A percentile compares a stretch with the other conserved stretches of the same genome.
These are phyloP conservation scores for Salix suchowensis DNA, from an alignment of 345 rosid genomes.

Conservation along the genomic window DNA sequence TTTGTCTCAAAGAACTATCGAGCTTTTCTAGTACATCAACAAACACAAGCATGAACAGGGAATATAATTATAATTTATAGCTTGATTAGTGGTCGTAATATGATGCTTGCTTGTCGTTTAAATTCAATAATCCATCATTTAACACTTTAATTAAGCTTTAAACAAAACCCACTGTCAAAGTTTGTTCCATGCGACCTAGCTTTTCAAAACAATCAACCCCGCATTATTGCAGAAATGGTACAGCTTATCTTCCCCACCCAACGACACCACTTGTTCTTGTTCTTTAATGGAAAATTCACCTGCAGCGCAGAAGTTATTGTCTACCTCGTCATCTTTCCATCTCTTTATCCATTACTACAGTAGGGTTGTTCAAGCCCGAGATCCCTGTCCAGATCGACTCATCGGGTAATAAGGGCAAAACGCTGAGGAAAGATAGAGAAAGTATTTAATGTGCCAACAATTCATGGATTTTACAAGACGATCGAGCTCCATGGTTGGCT, in stretches of 20 bases:
- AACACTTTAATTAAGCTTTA: background rate
- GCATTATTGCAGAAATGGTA: background rate
- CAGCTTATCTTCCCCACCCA: conserved; percentile 1
- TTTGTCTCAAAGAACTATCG: background rate
- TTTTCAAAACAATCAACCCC: conserved; percentile 5
- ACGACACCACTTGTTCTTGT: background rate
- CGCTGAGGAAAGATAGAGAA: background rate
- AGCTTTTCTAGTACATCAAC: too few relatives aligned
- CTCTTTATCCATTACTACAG: background rate
- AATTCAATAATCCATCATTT: conserved; percentile 13
- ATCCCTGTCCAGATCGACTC: background rate
- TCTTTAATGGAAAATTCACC: background rate
- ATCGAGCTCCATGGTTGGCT: too few relatives aligned
- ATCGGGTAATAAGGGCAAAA: background rate
- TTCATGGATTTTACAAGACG: too few relatives aligned
- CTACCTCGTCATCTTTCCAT: background rate
- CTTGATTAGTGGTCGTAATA: background rate
- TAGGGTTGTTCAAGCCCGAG: background rate
- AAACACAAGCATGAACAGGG: background rate
- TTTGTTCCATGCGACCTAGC: background rate
- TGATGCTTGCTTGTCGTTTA: conserved; percentile 5
- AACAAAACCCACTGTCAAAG: background rate
- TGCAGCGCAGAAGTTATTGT: background rate
- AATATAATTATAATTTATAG: too few relatives aligned
- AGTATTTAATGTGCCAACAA: too few relatives aligned